Evolutionary conservation across 2,329 filamentous ascomycete species (phyloP).

Genomic region (Colletotrichum theobromicola): DNA sequence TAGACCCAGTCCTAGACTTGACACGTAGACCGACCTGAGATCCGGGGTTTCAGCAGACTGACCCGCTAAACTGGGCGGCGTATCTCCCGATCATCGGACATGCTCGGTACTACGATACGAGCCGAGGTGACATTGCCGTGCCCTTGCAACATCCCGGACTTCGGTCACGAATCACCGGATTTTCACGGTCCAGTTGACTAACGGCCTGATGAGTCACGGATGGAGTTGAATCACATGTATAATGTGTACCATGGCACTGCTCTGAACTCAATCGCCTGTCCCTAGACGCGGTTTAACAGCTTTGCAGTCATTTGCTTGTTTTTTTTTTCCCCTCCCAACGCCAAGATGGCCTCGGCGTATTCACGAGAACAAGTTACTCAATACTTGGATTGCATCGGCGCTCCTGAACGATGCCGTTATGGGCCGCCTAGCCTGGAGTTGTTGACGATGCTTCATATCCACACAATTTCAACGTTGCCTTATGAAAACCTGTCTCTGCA

Average conservation of each 20-base stretch:
- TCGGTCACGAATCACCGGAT: neutral
- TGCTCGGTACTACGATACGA: neutral
- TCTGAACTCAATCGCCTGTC: neutral
- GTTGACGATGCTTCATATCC: constrained; percentile 34
- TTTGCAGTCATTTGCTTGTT: neutral
- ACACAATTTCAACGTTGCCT: constrained; percentile 56
- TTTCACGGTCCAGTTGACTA: neutral
- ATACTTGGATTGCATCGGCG: neutral
- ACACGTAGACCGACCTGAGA: neutral
- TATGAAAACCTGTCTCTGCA: constrained; percentile 64
- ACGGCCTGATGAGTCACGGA: neutral
- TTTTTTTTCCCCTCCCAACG: neutral
- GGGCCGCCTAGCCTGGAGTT: neutral
- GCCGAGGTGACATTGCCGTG: neutral
- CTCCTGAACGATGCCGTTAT: neutral
- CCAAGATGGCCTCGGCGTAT: neutral
- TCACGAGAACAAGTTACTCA: neutral
- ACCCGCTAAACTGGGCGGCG: neutral
- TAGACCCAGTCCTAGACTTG: neutral
- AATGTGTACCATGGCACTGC: neutral
- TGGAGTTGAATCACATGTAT: neutral
- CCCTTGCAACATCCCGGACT: neutral
- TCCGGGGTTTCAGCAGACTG: neutral
- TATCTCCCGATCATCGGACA: constrained; percentile 12
- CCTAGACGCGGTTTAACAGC: neutral